These are phyloP conservation scores for Akanthomyces dipterigenus DNA, from an alignment of 2,329 filamentous ascomycete genomes.

Conservation along the genomic window DNA sequence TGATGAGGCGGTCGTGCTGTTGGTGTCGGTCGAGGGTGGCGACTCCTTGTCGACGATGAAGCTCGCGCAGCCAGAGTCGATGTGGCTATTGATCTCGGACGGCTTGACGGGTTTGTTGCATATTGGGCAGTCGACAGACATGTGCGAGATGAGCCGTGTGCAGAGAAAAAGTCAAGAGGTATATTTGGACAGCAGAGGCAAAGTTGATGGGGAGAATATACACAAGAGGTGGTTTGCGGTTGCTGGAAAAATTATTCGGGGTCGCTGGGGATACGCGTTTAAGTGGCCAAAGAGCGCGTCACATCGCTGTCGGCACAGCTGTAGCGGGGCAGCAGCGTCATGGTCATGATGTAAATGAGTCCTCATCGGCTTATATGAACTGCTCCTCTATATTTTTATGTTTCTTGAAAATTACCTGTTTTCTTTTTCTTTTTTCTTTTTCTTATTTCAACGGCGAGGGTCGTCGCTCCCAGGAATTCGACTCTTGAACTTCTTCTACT, in stretches of 20 bases:
- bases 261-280: background rate
- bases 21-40: constrained; percentile 22
- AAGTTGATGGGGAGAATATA: background rate
- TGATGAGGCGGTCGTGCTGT: constrained; percentile 20
- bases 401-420: too few species aligned
- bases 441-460: too few species aligned
- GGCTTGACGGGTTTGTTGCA: constrained; percentile 68
- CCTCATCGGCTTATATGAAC: too few species aligned
- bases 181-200: background rate
- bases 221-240: background rate
- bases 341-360: background rate
- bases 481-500: too few species aligned
- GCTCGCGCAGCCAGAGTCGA: constrained; percentile 73
- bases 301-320: background rate
- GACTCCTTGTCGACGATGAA: constrained; percentile 52
- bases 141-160: constrained; percentile 11
- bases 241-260: background rate
- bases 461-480: too few species aligned
- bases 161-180: background rate
- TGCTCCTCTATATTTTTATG: background rate
- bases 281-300: constrained; percentile 2
- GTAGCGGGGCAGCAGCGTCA: background rate
- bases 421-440: too few species aligned
- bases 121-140: constrained; percentile 69
- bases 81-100: constrained; percentile 77